phyloP scores from a whole-genome alignment of 805 yeast genomes.

The Scheffersomyces coipomensis region DNA sequence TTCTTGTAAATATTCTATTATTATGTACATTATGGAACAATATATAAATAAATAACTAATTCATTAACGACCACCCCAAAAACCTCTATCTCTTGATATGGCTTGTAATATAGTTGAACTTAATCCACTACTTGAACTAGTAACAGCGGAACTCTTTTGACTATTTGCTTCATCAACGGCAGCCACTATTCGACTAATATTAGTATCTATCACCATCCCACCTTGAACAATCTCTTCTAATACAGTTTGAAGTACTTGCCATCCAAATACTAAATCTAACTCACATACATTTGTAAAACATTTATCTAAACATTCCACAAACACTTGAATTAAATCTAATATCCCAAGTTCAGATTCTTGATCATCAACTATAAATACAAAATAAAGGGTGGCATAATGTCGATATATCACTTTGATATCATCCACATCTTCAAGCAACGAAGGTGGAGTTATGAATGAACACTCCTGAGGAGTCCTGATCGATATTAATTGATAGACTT shows the following conservation, averaged over 20 bases:
- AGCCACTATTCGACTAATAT: slow-evolving; percentile 73
- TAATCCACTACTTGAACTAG: slow-evolving; percentile 9
- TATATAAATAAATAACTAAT: not conserved
- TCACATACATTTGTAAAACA: slow-evolving; percentile 96
- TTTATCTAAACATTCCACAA: slow-evolving; percentile 90
- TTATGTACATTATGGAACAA: not conserved
- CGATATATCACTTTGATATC: slow-evolving; percentile 88
- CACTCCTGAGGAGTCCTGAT: slow-evolving; percentile 75
- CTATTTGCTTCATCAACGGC: slow-evolving; percentile 75
- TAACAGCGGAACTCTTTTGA: slow-evolving; percentile 35
- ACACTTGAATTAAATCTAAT: slow-evolving; percentile 90
- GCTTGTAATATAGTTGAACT: slow-evolving; percentile 22
- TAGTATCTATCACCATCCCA: slow-evolving; percentile 96
- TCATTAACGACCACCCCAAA: slow-evolving; percentile 18
- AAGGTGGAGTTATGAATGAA: slow-evolving; percentile 87
- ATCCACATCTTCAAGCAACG: slow-evolving; percentile 64
- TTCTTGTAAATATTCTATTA: not conserved
- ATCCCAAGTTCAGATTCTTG: slow-evolving; percentile 95
- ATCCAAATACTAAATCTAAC: slow-evolving; percentile 93
- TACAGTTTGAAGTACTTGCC: slow-evolving; percentile 94
- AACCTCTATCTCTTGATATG: slow-evolving; percentile 26
- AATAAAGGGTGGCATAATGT: slow-evolving; percentile 93
- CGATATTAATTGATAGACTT: slow-evolving; percentile 75
- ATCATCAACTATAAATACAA: slow-evolving; percentile 92
- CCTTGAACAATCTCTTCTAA: slow-evolving; percentile 93